Evolutionary conservation across 179 eudicot genomes (phyloP).

Genomic region (Silene coronaria): DNA sequence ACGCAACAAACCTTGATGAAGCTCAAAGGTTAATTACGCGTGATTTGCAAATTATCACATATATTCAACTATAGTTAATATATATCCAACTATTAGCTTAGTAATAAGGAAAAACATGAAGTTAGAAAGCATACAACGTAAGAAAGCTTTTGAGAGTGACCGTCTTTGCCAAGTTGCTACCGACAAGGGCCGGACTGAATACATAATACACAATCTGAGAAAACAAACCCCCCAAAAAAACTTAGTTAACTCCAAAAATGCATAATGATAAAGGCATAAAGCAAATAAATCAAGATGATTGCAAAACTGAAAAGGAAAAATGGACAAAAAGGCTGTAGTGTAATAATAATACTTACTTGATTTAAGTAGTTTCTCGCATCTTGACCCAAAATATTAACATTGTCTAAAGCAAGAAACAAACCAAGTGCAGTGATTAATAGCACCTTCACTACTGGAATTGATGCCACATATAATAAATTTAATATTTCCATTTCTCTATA

Average conservation of each 20-base stretch:
- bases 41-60: no score
- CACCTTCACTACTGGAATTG: conserved; percentile 37
- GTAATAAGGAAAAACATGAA: not conserved
- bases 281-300: no score
- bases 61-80: no score
- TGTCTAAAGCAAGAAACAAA: conserved; percentile 32
- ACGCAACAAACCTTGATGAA: no score
- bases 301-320: no score
- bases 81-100: no score
- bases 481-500: conserved; percentile 20
- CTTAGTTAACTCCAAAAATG: not conserved
- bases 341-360: conserved; percentile 4
- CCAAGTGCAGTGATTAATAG: conserved; percentile 33
- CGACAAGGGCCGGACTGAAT: conserved; percentile 65
- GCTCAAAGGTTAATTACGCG: no score
- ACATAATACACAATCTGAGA: conserved; percentile 67
- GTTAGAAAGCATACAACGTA: conserved; percentile 41
- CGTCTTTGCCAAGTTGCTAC: conserved; percentile 56
- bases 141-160: conserved; percentile 58
- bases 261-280: no score
- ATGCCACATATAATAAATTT: conserved; percentile 32
- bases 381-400: conserved; percentile 26
- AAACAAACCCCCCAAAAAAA: not conserved
- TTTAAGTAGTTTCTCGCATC: conserved; percentile 32
- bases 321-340: not conserved